These are phyloP conservation scores for Geum urbanum DNA, from an alignment of 306 rosid species.

Conservation along the genomic window DNA sequence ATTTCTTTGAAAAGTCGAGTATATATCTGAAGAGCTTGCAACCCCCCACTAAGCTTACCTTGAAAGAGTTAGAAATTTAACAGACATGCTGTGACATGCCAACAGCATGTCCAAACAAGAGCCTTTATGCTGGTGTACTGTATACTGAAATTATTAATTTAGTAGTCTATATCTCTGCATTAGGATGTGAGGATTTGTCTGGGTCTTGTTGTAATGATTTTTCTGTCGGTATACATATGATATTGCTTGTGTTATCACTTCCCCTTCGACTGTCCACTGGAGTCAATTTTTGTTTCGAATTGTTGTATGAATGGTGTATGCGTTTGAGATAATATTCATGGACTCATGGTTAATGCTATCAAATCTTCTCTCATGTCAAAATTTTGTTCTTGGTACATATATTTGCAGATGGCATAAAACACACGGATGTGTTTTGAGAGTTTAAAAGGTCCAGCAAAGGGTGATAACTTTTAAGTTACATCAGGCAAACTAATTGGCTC, in stretches of 20 bases:
- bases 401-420: constrained; percentile 14
- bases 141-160: background rate
- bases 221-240: background rate
- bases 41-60: background rate
- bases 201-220: background rate
- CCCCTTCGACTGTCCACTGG: background rate
- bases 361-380: constrained; percentile 8
- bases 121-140: background rate
- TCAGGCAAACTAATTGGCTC: background rate
- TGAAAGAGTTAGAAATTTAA: background rate
- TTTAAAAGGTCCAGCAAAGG: background rate
- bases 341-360: background rate
- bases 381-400: constrained; percentile 9
- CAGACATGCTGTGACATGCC: too few relatives aligned
- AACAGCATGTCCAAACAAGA: background rate
- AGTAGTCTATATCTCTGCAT: background rate
- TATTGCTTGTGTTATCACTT: background rate
- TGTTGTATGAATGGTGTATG: background rate
- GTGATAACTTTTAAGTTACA: background rate
- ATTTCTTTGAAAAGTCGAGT: constrained; percentile 14
- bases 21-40: background rate
- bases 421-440: background rate
- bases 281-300: background rate
- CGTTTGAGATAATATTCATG: background rate
- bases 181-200: background rate